phyloP scores from a whole-genome alignment of 768 basidiomycete species.

The Pleurotus salmoneostramineus region DNA sequence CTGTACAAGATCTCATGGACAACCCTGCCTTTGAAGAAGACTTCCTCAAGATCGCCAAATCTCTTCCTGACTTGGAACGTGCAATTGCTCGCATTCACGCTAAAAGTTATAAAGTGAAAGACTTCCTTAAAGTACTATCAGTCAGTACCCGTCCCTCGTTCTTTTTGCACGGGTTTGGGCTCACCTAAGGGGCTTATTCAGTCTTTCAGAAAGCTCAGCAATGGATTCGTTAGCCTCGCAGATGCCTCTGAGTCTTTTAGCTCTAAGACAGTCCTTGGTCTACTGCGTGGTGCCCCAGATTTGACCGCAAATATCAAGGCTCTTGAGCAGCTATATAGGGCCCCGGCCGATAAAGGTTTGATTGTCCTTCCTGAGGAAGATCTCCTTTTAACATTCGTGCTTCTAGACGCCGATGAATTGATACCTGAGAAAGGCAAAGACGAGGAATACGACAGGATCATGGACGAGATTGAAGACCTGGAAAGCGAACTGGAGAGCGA shows the following conservation, averaged over 20 bases:
- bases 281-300: conserved; percentile 82
- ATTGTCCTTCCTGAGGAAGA: conserved; percentile 1
- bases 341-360: conserved; percentile 57
- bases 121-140: conserved; percentile 80
- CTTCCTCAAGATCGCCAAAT: conserved; percentile 75
- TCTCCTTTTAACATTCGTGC: background rate
- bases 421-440: conserved; percentile 85
- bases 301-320: conserved; percentile 66
- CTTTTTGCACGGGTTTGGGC: background rate
- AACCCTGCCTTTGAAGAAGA: conserved; percentile 73
- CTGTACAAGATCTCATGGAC: conserved; percentile 86
- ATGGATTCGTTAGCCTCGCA: conserved; percentile 59
- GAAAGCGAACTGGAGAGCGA: conserved; percentile 70
- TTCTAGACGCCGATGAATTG: conserved; percentile 62
- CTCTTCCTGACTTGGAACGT: conserved; percentile 88
- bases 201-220: conserved; percentile 74
- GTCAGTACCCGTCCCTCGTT: conserved; percentile 32
- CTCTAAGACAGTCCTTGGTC: conserved; percentile 68
- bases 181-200: conserved; percentile 20
- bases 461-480: conserved; percentile 62
- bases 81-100: conserved; percentile 95
- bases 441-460: conserved; percentile 75
- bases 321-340: conserved; percentile 67
- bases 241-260: conserved; percentile 70
- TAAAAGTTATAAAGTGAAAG: conserved; percentile 80